Conservation (phyloP, 129 eudicot genomes). For the Chrysanthemum seticuspe region DNA sequence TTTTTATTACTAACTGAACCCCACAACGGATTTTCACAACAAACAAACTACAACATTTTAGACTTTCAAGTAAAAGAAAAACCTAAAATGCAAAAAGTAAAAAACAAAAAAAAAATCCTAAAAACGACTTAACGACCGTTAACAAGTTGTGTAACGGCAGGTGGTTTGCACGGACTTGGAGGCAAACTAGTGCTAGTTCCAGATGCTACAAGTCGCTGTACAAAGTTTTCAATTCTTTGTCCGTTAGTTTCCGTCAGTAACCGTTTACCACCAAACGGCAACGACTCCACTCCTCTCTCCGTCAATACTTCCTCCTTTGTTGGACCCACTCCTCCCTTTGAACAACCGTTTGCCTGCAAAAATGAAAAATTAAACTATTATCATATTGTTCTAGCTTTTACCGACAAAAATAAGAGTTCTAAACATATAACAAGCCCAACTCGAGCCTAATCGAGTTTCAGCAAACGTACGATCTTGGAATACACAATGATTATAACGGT, state of each 20-base stretch:
- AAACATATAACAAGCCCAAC: too few relatives aligned
- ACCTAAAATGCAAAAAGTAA: constrained; percentile 17
- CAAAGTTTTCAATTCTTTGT: constrained; percentile 70
- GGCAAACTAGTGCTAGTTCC: constrained; percentile 68
- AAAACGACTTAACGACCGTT: constrained; percentile 62
- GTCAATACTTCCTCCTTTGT: constrained; percentile 44
- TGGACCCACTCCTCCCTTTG: constrained; percentile 34
- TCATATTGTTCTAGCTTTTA: too few relatives aligned
- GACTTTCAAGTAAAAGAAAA: neutral
- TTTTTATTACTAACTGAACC: constrained; percentile 10
- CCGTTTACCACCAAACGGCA: constrained; percentile 95
- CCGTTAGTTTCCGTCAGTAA: constrained; percentile 87
- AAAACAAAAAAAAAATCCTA: neutral
- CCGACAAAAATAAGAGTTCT: too few relatives aligned
- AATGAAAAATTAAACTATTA: neutral
- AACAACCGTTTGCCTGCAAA: constrained; percentile 65
- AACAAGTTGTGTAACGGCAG: constrained; percentile 70
- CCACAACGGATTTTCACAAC: constrained; percentile 21
- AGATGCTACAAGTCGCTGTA: constrained; percentile 70
- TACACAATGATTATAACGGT: too few relatives aligned
- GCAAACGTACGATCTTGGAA: too few relatives aligned
- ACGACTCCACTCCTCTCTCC: constrained; percentile 73
- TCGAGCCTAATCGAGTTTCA: too few relatives aligned
- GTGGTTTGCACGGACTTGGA: constrained; percentile 90
- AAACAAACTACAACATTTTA: constrained; percentile 29